Evolutionary conservation across 2,329 filamentous ascomycete species (phyloP).

Genomic region (Chaetomiaceae sp.): DNA sequence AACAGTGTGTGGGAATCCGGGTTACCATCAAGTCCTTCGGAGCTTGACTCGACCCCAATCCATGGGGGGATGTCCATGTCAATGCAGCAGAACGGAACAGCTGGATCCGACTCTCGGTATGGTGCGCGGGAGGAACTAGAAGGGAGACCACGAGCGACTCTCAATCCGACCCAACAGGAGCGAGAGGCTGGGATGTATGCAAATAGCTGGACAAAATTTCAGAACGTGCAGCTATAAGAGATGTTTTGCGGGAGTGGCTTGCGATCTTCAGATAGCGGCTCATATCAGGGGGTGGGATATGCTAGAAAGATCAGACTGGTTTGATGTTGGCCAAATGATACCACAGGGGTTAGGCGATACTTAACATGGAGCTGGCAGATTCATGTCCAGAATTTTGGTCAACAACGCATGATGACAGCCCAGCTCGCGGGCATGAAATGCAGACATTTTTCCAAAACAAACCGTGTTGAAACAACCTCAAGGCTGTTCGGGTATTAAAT

Average conservation of each 20-base stretch:
- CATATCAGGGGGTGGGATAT: too few relatives aligned
- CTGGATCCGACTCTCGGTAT: background rate
- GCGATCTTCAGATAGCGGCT: background rate
- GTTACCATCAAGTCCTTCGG: background rate
- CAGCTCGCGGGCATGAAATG: background rate
- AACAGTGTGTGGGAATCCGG: background rate
- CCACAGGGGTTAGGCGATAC: background rate
- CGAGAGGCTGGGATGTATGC: slow-evolving; percentile 24
- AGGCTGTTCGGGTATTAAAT: slow-evolving; percentile 7
- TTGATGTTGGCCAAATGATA: background rate
- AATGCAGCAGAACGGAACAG: background rate
- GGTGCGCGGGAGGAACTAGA: background rate
- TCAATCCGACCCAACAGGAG: slow-evolving; percentile 27
- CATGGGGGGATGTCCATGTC: background rate
- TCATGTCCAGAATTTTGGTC: too few relatives aligned
- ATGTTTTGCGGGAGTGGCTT: background rate
- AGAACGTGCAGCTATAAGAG: slow-evolving; percentile 15
- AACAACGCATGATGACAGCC: background rate
- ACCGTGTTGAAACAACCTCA: background rate
- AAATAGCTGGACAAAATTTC: slow-evolving; percentile 28
- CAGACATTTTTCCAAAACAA: background rate
- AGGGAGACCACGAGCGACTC: slow-evolving; percentile 22
- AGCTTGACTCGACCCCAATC: slow-evolving; percentile 17
- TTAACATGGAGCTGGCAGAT: background rate
- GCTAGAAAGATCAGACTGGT: background rate